phyloP scores from a whole-genome alignment of 2,329 filamentous ascomycete genomes.

The Diplodia intermedia region DNA sequence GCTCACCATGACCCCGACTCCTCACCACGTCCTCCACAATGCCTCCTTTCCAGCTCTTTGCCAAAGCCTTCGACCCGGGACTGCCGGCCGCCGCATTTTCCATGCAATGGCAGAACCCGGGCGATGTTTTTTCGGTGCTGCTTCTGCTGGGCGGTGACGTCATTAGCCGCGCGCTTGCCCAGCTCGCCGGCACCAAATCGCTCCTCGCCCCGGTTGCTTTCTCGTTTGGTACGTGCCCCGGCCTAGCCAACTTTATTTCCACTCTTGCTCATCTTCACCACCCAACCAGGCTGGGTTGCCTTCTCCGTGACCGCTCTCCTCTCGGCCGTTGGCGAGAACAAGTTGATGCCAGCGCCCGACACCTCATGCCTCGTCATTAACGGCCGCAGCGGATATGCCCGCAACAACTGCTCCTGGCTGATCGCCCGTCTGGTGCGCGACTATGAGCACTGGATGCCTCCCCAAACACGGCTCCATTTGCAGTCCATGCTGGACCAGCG shows the following conservation, averaged over 20 bases:
- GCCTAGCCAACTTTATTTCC: not conserved
- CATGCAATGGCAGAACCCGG: constrained; percentile 36
- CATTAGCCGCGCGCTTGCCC: constrained; percentile 45
- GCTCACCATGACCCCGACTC: not conserved
- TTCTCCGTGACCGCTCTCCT: constrained; percentile 44
- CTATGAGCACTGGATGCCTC: constrained; percentile 45
- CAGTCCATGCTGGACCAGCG: not conserved
- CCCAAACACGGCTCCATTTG: not conserved
- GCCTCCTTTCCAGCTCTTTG: not conserved
- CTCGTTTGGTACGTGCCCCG: constrained; percentile 32
- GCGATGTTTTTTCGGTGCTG: constrained; percentile 45
- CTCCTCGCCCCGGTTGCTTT: constrained; percentile 47
- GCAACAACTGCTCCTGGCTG: constrained; percentile 53
- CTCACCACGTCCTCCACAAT: not conserved
- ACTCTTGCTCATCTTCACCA: not conserved
- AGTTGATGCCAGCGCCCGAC: constrained; percentile 50
- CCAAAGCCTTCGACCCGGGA: not conserved
- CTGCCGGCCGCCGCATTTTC: not conserved
- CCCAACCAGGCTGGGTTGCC: constrained; percentile 46
- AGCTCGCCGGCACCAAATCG: constrained; percentile 38
- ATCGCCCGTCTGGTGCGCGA: constrained; percentile 54
- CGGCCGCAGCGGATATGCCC: constrained; percentile 46
- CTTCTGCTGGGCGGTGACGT: constrained; percentile 50
- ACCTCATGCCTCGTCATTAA: constrained; percentile 47
- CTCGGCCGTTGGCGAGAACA: constrained; percentile 44